Evolutionary conservation across 805 yeast genomes (phyloP).

Genomic region (Candida sakaeoensis): DNA sequence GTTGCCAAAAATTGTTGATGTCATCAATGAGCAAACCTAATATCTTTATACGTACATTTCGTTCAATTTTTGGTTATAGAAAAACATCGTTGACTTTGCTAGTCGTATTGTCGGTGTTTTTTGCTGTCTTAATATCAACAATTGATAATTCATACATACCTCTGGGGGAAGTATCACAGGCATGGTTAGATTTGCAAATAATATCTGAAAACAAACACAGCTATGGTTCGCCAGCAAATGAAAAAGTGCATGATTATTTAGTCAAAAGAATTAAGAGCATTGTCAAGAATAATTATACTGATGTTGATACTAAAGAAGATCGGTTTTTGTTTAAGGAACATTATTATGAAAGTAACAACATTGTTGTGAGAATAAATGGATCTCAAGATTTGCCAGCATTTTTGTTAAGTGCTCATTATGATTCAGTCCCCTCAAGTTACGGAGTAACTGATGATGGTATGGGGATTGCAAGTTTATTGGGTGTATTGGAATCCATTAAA

Average conservation of each 20-base stretch:
- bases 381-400: constrained; percentile 58
- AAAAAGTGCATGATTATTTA: constrained; percentile 68
- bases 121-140: constrained; percentile 36
- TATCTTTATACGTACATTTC: constrained; percentile 24
- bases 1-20: no score
- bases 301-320: constrained; percentile 39
- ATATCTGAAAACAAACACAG: constrained; percentile 73
- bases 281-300: constrained; percentile 25
- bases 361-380: constrained; percentile 75
- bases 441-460: constrained; percentile 94
- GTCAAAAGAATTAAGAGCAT: constrained; percentile 37
- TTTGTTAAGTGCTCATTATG: constrained; percentile 80
- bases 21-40: constrained; percentile 12
- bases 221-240: constrained; percentile 73
- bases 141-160: constrained; percentile 40
- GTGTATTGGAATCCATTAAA: constrained; percentile 52
- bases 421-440: constrained; percentile 79
- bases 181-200: constrained; percentile 70
- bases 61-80: constrained; percentile 64
- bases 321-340: constrained; percentile 51
- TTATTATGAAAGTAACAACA: constrained; percentile 81
- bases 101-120: constrained; percentile 44
- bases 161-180: constrained; percentile 33
- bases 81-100: constrained; percentile 65
- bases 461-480: constrained; percentile 80